Evolutionary conservation across 306 rosid species (phyloP).

Genomic region (Gillenia trifoliata): DNA sequence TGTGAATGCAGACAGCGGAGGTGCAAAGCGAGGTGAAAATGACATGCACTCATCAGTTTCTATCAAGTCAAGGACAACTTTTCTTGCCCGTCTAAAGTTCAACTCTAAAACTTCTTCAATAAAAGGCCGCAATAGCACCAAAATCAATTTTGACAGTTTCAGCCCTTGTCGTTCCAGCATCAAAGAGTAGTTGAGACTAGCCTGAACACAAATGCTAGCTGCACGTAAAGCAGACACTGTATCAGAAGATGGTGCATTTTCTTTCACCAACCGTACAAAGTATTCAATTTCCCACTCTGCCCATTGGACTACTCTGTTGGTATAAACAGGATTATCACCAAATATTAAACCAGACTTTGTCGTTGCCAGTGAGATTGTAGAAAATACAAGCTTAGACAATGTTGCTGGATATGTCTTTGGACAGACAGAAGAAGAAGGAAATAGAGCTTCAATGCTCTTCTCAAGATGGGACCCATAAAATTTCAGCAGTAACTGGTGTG

Average conservation of each 20-base stretch:
- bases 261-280: slow-evolving; percentile 82
- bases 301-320: slow-evolving; percentile 93
- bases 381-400: slow-evolving; percentile 72
- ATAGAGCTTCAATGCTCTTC: slow-evolving; percentile 58
- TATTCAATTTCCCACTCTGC: slow-evolving; percentile 96
- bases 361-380: slow-evolving; percentile 60
- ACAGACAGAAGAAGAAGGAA: slow-evolving; percentile 81
- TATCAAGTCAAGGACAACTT: slow-evolving; percentile 64
- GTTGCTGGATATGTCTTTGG: slow-evolving; percentile 79
- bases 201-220: slow-evolving; percentile 74
- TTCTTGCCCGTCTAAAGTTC: slow-evolving; percentile 87
- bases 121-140: slow-evolving; percentile 83
- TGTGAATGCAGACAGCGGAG: slow-evolving; percentile 67
- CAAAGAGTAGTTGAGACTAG: slow-evolving; percentile 79
- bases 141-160: slow-evolving; percentile 74
- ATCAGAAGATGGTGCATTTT: slow-evolving; percentile 78
- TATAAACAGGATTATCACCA: slow-evolving; percentile 88
- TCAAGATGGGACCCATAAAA: slow-evolving; percentile 64
- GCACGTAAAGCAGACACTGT: slow-evolving; percentile 74
- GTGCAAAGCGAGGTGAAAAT: slow-evolving; percentile 57
- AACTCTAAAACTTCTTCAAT: slow-evolving; percentile 90
- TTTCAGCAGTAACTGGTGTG: slow-evolving; percentile 69
- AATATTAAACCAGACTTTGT: slow-evolving; percentile 75
- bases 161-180: slow-evolving; percentile 78
- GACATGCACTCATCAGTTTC: slow-evolving; percentile 57